Base-by-base conservation (phyloP, 257 asterid genomes). In the Solanum pimpinellifolium region DNA sequence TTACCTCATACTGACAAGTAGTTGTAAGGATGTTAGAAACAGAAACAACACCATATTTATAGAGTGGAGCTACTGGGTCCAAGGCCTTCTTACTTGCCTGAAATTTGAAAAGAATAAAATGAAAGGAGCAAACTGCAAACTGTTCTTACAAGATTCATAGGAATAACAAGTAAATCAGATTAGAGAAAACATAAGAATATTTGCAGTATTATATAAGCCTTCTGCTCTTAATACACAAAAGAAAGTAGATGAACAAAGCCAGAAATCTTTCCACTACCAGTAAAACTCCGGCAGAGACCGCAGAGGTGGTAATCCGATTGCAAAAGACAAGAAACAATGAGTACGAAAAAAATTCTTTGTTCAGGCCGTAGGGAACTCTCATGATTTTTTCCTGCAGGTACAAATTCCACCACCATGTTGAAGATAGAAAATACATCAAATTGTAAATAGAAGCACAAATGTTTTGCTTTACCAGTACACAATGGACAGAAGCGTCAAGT, bases 1-100 rank as follows among this genome's bases (percentile, higher is more conserved):
- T 81, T 84, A 96, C 99, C 99, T 97, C 99, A 87, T 97, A 97
- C 89, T 97, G 99, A 81, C 99, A 97, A 70, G 99, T 95, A 31
- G 99, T 97, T 35, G 99, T 96, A 42, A 95, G 97, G 88, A 97
- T 95, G 91, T 97, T 97, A 85, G 99, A 95, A 83, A 97, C 93
- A 35, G 99, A 97, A 84, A 97, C 93, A 73, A 91, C 89, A 90
- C 94, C 89, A 84, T 97, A 97, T 88, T 95, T 94, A 91, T 97
- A 92, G 76, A 97, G 88, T n/a, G 99, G 99, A 92, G 99, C 99
- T 86, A 97, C 98, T 68, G 99, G 98, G 52, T 97, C 99, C 89
- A 96, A 85, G 82, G 90, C 94, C 92, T 92, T 96, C 89, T 95
- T 91, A 81, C 96, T 94, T 85, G 91, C 95, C 99, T 97, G 94